Evolutionary conservation across 2,329 filamentous ascomycete species (phyloP), one percentile per base, ranked within the genome.

Genomic region (Biscogniauxia marginata): DNA sequence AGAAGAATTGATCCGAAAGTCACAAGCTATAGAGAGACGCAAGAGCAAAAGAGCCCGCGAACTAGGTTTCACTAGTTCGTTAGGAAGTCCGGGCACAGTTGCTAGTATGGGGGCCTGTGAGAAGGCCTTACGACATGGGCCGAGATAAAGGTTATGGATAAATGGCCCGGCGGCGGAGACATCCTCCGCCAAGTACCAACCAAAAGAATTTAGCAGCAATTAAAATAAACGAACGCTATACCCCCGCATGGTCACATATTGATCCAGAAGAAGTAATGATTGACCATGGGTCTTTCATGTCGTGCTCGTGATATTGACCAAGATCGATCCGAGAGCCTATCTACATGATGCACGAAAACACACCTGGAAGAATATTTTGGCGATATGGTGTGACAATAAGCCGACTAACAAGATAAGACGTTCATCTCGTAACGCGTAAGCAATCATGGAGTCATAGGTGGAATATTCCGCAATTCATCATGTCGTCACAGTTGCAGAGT

Each of bases 101-200:
- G 55, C 54, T 56, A 54, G 56, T 61, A 55, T 52, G 58, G 51
- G 3, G 47, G 49, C 50, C 58, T 60, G 54, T 58, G 59, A 56
- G 54, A 59, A 54, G 50, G 25, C 22, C 55, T 34, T 55, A 56
- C 49, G 23, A 57, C 21, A 52, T 54, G 52, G 57, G 52, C 49
- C 39, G 54, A 46, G 30, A 34, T 44, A 54, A 54, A 49, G 45
- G 55, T 49, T 50, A 58, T 63, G 64, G 62, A 60, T 65, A 67
- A 67, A 68, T 63, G 62, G 56, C 50, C 58, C 53, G 52, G 51
- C 51, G 54, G 43, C 66, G 66, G 66, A 67, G 58, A 52, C 52
- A 57, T 52, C 47, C 56, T 67, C 66, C 65, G 65, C 59, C 58
- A 53, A 63, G 61, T 62, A 58, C 50, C 52, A 62, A 25, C 51